Evolutionary conservation across 768 basidiomycete species (phyloP).

Genomic region (Suillus clintonianus): DNA sequence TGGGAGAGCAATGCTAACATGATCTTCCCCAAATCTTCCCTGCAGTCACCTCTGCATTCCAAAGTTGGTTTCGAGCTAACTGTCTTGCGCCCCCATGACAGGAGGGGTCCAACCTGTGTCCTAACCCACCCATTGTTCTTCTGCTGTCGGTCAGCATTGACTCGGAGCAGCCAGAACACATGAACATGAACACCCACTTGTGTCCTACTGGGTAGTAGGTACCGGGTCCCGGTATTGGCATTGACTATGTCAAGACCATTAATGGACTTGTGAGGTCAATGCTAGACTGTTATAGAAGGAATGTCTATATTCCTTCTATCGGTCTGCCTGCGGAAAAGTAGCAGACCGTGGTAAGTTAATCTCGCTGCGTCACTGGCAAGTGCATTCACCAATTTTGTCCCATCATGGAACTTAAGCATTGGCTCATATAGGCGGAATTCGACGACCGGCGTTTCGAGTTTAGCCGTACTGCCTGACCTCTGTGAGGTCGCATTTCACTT

Average conservation of each 20-base stretch:
- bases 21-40: too few relatives aligned
- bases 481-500: neutral
- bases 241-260: neutral
- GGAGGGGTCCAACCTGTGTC: neutral
- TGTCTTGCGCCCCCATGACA: neutral
- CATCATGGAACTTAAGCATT: neutral
- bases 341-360: neutral
- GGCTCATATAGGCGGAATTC: neutral
- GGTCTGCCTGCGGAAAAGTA: too few relatives aligned
- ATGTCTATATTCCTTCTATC: too few relatives aligned
- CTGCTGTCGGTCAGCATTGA: neutral
- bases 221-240: neutral
- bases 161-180: neutral
- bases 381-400: neutral
- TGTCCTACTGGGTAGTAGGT: neutral
- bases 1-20: neutral
- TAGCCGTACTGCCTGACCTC: neutral
- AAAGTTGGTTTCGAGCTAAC: neutral
- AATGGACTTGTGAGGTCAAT: neutral
- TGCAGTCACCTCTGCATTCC: neutral
- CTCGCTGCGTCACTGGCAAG: neutral
- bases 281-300: too few relatives aligned
- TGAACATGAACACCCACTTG: neutral
- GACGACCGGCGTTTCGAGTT: neutral
- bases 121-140: neutral